Percentiles rank a stretch among this genome's conserved stretches.
Conservation (phyloP, 75 land plant genomes). For the Cryptomeria japonica region DNA sequence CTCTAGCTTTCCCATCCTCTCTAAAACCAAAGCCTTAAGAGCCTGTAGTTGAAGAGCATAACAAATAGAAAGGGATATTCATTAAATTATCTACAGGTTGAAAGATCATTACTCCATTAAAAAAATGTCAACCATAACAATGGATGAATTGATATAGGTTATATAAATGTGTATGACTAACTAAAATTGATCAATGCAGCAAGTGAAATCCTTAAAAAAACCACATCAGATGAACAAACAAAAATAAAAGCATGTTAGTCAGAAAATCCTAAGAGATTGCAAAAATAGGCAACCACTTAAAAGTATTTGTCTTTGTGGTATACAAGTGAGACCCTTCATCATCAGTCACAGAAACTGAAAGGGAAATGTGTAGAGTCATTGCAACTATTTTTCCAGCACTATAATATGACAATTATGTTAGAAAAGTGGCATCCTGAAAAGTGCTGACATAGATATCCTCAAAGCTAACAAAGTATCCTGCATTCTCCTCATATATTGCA, state of each 20-base stretch:
- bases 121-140: background rate
- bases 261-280: background rate
- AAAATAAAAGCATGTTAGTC: background rate
- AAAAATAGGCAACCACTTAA: background rate
- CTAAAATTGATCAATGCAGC: background rate
- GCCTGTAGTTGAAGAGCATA: conserved; percentile 42
- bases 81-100: background rate
- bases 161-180: background rate
- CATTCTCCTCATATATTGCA: background rate
- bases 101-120: background rate
- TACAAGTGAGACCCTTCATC: background rate
- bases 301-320: background rate
- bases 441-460: background rate
- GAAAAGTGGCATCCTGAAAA: background rate
- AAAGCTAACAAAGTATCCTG: background rate
- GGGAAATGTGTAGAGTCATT: background rate
- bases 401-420: background rate
- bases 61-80: background rate
- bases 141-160: background rate
- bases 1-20: conserved; percentile 86
- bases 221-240: background rate
- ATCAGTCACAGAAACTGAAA: background rate
- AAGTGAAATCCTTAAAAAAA: background rate
- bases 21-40: conserved; percentile 86
- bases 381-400: background rate